Evolutionary conservation across 176 grass and related monocot species (phyloP).

Genomic region (Leersia perrieri): DNA sequence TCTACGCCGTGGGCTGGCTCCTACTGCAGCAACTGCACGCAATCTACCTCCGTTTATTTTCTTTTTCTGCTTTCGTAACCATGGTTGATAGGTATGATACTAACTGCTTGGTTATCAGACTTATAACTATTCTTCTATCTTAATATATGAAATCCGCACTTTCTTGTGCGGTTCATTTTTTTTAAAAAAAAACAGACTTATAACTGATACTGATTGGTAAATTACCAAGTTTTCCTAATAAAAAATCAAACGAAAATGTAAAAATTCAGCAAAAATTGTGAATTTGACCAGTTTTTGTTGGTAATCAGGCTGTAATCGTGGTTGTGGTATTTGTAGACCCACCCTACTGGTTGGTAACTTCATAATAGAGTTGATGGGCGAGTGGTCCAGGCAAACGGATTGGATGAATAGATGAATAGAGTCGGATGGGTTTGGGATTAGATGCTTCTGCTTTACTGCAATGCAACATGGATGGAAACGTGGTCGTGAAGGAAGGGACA

Average conservation of each 20-base stretch:
- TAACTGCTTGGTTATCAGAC: too few species aligned
- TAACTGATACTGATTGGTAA: too few species aligned
- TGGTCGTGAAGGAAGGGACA: conserved; percentile 50
- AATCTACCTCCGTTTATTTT: background rate
- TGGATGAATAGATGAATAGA: background rate
- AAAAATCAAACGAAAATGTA: background rate
- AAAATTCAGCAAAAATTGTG: background rate
- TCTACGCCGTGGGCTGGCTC: background rate
- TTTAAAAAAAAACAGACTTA: too few species aligned
- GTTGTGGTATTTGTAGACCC: background rate
- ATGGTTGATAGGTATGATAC: too few species aligned
- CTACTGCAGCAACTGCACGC: background rate
- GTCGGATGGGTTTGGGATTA: background rate
- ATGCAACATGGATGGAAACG: conserved; percentile 30
- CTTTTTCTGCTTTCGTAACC: conserved; percentile 11
- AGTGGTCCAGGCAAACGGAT: conserved; percentile 28
- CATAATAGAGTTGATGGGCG: background rate
- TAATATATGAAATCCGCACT: too few species aligned
- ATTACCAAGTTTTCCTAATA: background rate
- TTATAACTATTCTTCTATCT: too few species aligned
- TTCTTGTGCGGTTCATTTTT: too few species aligned
- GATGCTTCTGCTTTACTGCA: conserved; percentile 57
- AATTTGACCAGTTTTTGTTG: background rate
- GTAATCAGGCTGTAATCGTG: background rate
- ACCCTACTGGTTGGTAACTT: background rate